phyloP scores from a whole-genome alignment of 345 rosid species.

The Murraya koenigii region DNA sequence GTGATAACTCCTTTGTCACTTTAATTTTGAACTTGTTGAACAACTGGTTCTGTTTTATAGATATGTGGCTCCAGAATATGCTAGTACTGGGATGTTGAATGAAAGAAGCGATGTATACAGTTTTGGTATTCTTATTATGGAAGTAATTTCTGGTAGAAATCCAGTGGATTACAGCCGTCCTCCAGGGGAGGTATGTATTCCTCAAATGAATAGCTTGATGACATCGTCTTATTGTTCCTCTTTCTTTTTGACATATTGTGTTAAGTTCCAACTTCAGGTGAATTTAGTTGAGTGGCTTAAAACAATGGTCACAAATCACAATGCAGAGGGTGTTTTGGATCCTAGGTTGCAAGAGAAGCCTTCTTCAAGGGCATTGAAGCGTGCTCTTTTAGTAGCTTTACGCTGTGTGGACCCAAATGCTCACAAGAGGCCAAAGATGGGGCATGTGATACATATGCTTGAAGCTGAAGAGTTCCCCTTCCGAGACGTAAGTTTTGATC shows the following conservation, averaged over 20 bases:
- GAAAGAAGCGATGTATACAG: slow-evolving; percentile 95
- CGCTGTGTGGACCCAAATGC: slow-evolving; percentile 97
- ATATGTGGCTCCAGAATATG: slow-evolving; percentile 97
- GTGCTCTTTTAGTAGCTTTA: slow-evolving; percentile 83
- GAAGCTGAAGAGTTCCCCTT: slow-evolving; percentile 90
- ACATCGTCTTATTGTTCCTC: neutral
- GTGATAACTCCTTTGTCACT: neutral
- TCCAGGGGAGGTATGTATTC: slow-evolving; percentile 63
- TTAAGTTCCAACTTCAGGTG: slow-evolving; percentile 45
- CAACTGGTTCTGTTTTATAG: slow-evolving; percentile 28
- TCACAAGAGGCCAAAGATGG: slow-evolving; percentile 93
- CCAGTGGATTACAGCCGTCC: slow-evolving; percentile 96
- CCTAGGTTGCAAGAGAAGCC: slow-evolving; percentile 79
- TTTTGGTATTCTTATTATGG: slow-evolving; percentile 94
- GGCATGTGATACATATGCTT: slow-evolving; percentile 94
- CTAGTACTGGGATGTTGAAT: slow-evolving; percentile 97
- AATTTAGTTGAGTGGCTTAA: slow-evolving; percentile 95
- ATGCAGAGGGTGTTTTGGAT: slow-evolving; percentile 83
- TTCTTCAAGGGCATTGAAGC: slow-evolving; percentile 75
- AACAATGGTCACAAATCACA: slow-evolving; percentile 76
- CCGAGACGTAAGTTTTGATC: slow-evolving; percentile 52
- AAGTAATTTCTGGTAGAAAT: slow-evolving; percentile 83
- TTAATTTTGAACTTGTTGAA: neutral
- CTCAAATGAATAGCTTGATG: neutral
- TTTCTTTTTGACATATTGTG: slow-evolving; percentile 4